These are phyloP conservation scores for Xylaria sp. DNA, from an alignment of 495 filamentous ascomycete species.

Conservation along the genomic window DNA sequence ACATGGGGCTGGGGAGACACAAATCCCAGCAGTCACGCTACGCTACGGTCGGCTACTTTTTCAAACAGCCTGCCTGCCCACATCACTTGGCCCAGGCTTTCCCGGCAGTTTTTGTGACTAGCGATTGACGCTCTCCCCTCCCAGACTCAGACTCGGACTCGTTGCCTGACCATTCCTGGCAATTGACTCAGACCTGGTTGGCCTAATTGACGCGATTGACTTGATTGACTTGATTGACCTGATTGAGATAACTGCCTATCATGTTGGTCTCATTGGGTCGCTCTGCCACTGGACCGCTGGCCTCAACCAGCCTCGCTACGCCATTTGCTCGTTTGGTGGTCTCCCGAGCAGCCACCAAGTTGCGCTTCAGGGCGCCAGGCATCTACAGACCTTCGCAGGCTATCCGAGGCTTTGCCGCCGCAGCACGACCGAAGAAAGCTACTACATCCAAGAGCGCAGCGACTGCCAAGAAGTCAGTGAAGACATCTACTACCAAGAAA, in stretches of 20 bases:
- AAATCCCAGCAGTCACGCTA: background rate
- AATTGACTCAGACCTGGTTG: background rate
- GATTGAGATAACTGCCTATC: constrained; percentile 23
- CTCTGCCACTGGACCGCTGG: constrained; percentile 40
- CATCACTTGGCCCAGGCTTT: background rate
- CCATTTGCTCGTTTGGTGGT: constrained; percentile 28
- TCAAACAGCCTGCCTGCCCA: background rate
- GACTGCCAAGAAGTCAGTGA: constrained; percentile 36
- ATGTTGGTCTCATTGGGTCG: constrained; percentile 50
- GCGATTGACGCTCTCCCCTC: background rate
- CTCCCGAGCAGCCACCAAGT: constrained; percentile 27
- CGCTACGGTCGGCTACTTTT: background rate
- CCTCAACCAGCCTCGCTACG: constrained; percentile 31
- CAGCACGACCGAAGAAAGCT: constrained; percentile 27
- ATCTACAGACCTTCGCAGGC: constrained; percentile 23
- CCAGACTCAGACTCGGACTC: background rate
- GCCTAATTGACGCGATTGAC: too few species aligned
- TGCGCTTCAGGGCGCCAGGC: constrained; percentile 11
- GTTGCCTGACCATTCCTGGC: background rate
- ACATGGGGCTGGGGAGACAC: constrained; percentile 13
- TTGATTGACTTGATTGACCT: too few species aligned
- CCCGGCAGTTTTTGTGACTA: background rate
- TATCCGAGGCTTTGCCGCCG: constrained; percentile 40
- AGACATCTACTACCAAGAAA: constrained; percentile 24
- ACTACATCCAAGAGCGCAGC: constrained; percentile 29